Base-by-base conservation (phyloP, 805 yeast species). In the Candida loeiensis region DNA sequence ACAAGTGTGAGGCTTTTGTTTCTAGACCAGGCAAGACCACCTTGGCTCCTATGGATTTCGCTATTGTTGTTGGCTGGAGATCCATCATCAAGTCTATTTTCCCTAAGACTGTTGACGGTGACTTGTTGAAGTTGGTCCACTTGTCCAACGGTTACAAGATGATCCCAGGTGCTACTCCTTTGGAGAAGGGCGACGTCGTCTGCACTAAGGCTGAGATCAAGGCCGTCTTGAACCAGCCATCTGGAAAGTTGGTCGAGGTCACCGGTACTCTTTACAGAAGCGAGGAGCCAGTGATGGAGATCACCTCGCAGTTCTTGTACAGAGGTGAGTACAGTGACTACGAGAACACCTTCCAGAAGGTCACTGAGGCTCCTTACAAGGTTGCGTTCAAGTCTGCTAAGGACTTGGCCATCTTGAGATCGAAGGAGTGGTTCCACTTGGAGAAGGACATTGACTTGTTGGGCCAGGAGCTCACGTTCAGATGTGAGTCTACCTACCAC, bases 11-110 rank as follows among this genome's bases (percentile, higher is more conserved):
- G 70, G 96, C 95, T 46, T 93, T 89, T 55, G 96, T 90, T 52
- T 76, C 83, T 44, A 81, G 96, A 72, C 78, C 86, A 37, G 93
- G 90, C 49, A 84, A 86, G 64, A 77, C 76, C 48, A 82, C 87
- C 44, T 73, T 80, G 53, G 99, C 98, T 36, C 99, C 99, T 57
- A 91, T 93, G 98, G 99, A 93, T 73, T 93, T 90, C 60, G 98
- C 99, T 36, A 93, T 93, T 63, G 97, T 93, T 43, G 79, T 90
- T 54, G 98, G 99, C 34, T 93, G 99, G 99, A 85, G 84, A 71
- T 95, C 97, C 37, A 91, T 93, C 61, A 91, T 93, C 72, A 88
- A 85, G 73, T 90, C 97, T n/a, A 86, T 93, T 54, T 93, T 93
- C 93, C 99, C 99, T 40, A 79, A 79, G 61, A 80, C 82, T 47